Evolutionary conservation across 1,284 basidiomycete genomes (phyloP).

Genomic region (Cryptococcus sp.): DNA sequence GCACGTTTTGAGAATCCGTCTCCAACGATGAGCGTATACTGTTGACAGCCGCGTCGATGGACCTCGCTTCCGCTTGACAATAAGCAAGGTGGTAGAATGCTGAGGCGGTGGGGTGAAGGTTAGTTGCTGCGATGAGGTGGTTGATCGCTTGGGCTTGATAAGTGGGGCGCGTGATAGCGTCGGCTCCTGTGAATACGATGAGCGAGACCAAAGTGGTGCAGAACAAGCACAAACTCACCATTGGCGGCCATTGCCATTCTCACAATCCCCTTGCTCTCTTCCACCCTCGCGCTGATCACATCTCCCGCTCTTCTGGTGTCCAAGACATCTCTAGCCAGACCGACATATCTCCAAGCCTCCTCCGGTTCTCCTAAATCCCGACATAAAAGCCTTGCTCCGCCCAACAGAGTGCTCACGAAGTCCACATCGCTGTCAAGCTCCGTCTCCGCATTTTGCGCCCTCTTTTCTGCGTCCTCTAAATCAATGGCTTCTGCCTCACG

Average conservation of each 20-base stretch:
- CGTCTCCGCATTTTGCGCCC: constrained; percentile 27
- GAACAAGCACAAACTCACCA: constrained; percentile 20
- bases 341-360: constrained; percentile 51
- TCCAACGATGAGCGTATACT: constrained; percentile 76
- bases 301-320: constrained; percentile 5
- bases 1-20: constrained; percentile 68
- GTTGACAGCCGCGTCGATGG: constrained; percentile 68
- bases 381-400: constrained; percentile 74
- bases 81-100: constrained; percentile 79
- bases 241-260: constrained; percentile 48
- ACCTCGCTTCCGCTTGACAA: constrained; percentile 70
- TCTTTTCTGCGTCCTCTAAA: constrained; percentile 13
- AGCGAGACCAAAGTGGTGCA: too few species aligned
- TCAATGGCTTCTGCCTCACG: constrained; percentile 20
- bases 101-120: constrained; percentile 61
- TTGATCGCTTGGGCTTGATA: constrained; percentile 65
- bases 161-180: constrained; percentile 63
- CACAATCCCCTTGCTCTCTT: constrained; percentile 51
- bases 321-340: constrained; percentile 46
- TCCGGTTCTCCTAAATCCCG: constrained; percentile 45
- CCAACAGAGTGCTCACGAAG: constrained; percentile 72
- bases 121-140: constrained; percentile 62
- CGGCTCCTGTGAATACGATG: constrained; percentile 60
- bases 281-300: constrained; percentile 36
- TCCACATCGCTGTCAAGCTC: constrained; percentile 64